phyloP scores from a whole-genome alignment of 768 basidiomycete species.

The Leucocoprinus birnbaumii region DNA sequence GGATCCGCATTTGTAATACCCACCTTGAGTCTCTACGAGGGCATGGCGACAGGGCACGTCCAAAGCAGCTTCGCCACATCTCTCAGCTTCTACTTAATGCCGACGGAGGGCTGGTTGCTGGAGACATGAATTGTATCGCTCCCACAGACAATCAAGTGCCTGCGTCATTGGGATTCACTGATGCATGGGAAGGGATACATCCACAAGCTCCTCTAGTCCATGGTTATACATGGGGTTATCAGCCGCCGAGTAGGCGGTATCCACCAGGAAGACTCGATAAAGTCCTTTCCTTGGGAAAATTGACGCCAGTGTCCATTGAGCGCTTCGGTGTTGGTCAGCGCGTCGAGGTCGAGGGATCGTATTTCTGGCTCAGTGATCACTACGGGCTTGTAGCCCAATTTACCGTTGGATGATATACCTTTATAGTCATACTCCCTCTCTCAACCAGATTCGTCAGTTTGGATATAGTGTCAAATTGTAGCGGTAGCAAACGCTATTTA shows the following conservation, averaged over 20 bases:
- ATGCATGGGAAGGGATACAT: slow-evolving; percentile 6
- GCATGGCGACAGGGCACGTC: slow-evolving; percentile 4
- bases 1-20: slow-evolving; percentile 4
- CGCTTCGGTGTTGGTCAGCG: slow-evolving; percentile 1
- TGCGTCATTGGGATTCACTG: not conserved
- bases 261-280: slow-evolving; percentile 7
- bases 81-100: not conserved
- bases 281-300: slow-evolving; percentile 4
- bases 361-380: slow-evolving; percentile 8
- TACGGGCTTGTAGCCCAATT: slow-evolving; percentile 6
- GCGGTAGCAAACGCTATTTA: no score
- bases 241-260: not conserved
- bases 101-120: slow-evolving; percentile 10
- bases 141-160: slow-evolving; percentile 2
- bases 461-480: no score
- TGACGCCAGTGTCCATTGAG: slow-evolving; percentile 4
- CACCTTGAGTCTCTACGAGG: slow-evolving; percentile 10
- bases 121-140: slow-evolving; percentile 10
- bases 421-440: no score
- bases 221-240: slow-evolving; percentile 9
- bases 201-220: not conserved
- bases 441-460: no score
- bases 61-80: not conserved
- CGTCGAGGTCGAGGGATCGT: not conserved
- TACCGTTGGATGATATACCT: not conserved